Evolutionary conservation across 192 early-diverging fungal genomes (phyloP).

Genomic region (Nowakowskiella sp.): DNA sequence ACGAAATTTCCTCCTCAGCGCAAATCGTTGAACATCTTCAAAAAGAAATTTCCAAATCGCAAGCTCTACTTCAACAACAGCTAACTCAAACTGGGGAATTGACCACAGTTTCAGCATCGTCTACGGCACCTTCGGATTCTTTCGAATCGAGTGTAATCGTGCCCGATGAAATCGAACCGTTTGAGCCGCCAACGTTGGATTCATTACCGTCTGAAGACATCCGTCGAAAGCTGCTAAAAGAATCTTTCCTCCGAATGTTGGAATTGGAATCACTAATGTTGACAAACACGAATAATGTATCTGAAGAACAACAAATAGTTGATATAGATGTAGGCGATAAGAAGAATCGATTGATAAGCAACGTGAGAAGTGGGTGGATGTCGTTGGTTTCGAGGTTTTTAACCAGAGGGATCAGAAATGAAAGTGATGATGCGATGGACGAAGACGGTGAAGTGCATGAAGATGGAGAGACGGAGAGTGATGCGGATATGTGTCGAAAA

Average conservation of each 20-base stretch:
- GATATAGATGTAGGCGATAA: background rate
- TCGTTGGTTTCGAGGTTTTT: conserved; percentile 26
- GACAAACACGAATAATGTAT: background rate
- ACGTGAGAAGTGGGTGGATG: conserved; percentile 38
- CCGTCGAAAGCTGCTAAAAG: conserved; percentile 7
- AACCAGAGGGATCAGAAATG: conserved; percentile 2
- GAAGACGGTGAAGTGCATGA: conserved; percentile 1
- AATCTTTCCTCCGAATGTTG: conserved; percentile 22
- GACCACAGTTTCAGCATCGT: background rate
- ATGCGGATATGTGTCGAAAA: conserved; percentile 1
- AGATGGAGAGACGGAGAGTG: background rate
- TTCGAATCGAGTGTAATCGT: background rate
- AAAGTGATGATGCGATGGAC: background rate
- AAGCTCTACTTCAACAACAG: background rate
- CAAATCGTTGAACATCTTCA: background rate
- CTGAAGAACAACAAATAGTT: background rate
- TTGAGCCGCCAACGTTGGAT: background rate
- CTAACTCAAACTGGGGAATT: too few species aligned
- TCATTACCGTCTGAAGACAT: background rate
- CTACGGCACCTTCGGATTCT: background rate
- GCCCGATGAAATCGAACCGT: background rate
- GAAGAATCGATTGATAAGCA: background rate
- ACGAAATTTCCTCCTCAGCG: background rate
- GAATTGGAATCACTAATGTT: conserved; percentile 16
- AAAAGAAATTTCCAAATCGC: background rate